Evolutionary conservation across 805 yeast genomes (phyloP).

Genomic region (Candida germanica): DNA sequence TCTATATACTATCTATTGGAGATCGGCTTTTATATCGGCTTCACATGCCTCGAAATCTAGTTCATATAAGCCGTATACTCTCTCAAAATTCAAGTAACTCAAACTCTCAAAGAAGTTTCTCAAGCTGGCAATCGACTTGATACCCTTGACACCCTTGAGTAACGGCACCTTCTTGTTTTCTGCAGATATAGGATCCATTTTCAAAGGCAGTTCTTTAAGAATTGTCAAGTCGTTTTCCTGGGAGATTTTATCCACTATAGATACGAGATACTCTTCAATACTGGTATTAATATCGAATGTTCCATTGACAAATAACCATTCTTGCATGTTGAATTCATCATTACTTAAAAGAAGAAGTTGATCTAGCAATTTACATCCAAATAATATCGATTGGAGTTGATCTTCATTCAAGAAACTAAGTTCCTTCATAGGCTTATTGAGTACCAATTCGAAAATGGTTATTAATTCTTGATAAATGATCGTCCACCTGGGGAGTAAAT

Average conservation of each 20-base stretch:
- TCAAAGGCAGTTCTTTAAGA: constrained; percentile 36
- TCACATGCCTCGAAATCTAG: constrained; percentile 42
- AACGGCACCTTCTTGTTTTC: constrained; percentile 40
- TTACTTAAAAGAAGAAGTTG: constrained; percentile 60
- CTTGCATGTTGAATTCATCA: constrained; percentile 74
- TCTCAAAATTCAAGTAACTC: constrained; percentile 63
- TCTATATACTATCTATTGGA: too few relatives aligned
- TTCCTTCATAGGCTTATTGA: constrained; percentile 22
- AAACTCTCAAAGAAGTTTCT: constrained; percentile 64
- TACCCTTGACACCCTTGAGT: constrained; percentile 38
- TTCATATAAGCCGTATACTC: constrained; percentile 49
- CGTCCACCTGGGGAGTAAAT: constrained; percentile 69
- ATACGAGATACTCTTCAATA: constrained; percentile 22
- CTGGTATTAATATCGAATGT: constrained; percentile 53
- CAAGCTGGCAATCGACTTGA: constrained; percentile 45
- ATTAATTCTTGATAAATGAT: constrained; percentile 61
- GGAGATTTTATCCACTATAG: constrained; percentile 50
- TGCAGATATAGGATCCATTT: constrained; percentile 28
- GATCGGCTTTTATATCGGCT: constrained; percentile 57
- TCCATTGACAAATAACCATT: constrained; percentile 84
- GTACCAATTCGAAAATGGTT: constrained; percentile 34
- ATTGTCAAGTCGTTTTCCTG: constrained; percentile 26
- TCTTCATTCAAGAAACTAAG: constrained; percentile 27
- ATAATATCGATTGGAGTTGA: constrained; percentile 44
- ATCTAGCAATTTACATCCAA: constrained; percentile 78